Evolutionary conservation across 2,329 filamentous ascomycete species (phyloP), one percentile per base, ranked within the genome.

Genomic region (Fusarium paranaense): DNA sequence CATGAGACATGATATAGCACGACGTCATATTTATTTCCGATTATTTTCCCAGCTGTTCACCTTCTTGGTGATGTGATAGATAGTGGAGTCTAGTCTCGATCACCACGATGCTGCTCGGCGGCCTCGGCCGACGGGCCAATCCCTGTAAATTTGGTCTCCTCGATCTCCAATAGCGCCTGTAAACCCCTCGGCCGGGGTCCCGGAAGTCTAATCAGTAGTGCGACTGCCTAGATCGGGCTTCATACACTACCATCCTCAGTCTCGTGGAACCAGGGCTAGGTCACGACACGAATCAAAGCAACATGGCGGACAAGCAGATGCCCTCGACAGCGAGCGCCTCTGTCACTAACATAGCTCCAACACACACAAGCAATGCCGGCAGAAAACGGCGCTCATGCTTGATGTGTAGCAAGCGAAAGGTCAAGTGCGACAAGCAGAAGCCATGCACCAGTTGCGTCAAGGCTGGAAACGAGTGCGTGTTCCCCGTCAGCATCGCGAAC

Each of bases 381-480:
- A 20, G 61, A 40, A 63, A 63, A 56, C 47, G 61, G 25, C 61
- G 61, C 11, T 63, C 61, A 16, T 63, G 61, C 33, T n/a, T 54
- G 14, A 63, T 42, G 30, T 63, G 61, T 25, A 63, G 64, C 37
- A 67, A 67, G 52, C 37, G 64, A 32, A 67, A 67, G 30, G 64
- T 67, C 37, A 67, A 67, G 22, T 67, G 64, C 30, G 64, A 67
- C 50, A 67, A 67, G 13, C 64, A 67, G 6, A 58, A 58, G 37
- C 65, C 65, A 37, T 67, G 65, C 33, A 40, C 42, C 40, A 67
- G 40, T n/a, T 67, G 65, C 33, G 52, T 60, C 60, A 67, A 67
- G 30, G 50, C 50, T 37, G 65, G 65, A n/a, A 63, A 52, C 40
- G 65, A 67, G 27, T 67, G 65, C 40, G 42, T 67, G 22, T 67